Evolutionary conservation across 73 alveolate genomes (phyloP).

Genomic region (Paramecium primaurelia): DNA sequence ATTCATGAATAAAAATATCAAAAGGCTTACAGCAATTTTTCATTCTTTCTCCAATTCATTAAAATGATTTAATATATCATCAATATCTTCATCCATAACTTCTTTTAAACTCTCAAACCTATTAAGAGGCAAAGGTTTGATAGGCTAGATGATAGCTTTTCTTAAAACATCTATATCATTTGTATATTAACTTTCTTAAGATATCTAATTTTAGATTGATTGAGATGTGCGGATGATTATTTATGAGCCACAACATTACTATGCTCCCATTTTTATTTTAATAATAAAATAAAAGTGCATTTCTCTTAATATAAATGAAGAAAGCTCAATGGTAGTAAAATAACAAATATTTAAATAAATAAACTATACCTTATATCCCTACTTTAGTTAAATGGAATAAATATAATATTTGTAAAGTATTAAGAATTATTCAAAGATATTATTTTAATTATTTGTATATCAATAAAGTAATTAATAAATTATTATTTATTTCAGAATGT

Average conservation of each 20-base stretch:
- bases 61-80: neutral
- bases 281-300: neutral
- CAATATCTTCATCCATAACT: neutral
- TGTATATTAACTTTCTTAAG: neutral
- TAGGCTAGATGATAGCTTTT: neutral
- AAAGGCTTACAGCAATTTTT: neutral
- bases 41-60: neutral
- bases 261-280: neutral
- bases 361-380: neutral
- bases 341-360: neutral
- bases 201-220: neutral
- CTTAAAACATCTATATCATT: slow-evolving; percentile 2
- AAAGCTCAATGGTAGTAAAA: neutral
- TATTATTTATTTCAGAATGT: slow-evolving; percentile 14
- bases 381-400: neutral
- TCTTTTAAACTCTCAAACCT: neutral
- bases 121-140: neutral
- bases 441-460: neutral
- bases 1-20: neutral
- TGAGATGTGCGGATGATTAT: neutral
- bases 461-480: neutral
- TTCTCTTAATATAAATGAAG: neutral
- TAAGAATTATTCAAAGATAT: neutral
- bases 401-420: neutral
- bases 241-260: slow-evolving; percentile 9